Conservation (phyloP, 2,329 filamentous ascomycete species). For the Didymella keratinophila region DNA sequence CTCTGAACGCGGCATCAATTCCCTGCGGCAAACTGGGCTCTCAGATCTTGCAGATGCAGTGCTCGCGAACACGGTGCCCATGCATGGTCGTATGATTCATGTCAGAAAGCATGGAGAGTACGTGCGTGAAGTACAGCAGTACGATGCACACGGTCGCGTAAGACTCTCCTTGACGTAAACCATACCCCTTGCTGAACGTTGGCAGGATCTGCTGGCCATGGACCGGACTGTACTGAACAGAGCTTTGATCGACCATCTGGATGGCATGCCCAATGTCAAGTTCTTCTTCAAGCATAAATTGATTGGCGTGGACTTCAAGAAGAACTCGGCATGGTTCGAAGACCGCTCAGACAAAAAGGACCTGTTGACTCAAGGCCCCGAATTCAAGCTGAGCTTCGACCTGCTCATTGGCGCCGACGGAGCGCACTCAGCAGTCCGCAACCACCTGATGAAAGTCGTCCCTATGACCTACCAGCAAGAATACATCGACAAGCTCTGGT, state of each 20-base stretch:
- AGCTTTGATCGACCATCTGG: constrained; percentile 81
- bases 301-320: constrained; percentile 83
- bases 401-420: constrained; percentile 94
- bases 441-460: constrained; percentile 94
- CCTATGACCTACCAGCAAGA: constrained; percentile 91
- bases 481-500: constrained; percentile 98
- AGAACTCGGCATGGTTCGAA: constrained; percentile 88
- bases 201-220: constrained; percentile 80
- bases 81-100: constrained; percentile 97
- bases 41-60: constrained; percentile 75
- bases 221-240: constrained; percentile 87
- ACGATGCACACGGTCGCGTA: constrained; percentile 88
- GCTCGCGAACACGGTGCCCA: constrained; percentile 81
- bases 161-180: constrained; percentile 31
- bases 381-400: constrained; percentile 88
- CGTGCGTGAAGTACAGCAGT: constrained; percentile 82
- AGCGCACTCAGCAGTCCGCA: constrained; percentile 88
- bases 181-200: constrained; percentile 20
- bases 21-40: constrained; percentile 75
- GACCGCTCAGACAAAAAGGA: constrained; percentile 41
- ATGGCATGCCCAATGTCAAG: constrained; percentile 85
- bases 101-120: constrained; percentile 71
- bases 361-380: constrained; percentile 50
- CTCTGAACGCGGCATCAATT: constrained; percentile 91
- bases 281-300: constrained; percentile 94